Base-by-base conservation (phyloP, 345 rosid species). In the Eucalyptus coolabah region DNA sequence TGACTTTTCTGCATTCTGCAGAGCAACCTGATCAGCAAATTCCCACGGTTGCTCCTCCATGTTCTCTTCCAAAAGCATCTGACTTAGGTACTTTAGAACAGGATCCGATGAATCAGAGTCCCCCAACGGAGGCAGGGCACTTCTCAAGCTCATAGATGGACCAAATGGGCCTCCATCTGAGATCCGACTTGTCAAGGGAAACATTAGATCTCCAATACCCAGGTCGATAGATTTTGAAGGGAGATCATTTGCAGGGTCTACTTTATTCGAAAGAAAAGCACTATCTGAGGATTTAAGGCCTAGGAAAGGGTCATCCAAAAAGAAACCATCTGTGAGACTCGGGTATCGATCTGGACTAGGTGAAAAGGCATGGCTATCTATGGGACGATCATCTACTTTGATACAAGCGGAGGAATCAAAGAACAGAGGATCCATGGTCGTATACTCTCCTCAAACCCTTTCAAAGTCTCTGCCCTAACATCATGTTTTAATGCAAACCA, bases 21-120 rank as follows among this genome's bases (percentile, higher is more conserved):
- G 93, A 87, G 92, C 93, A 87, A 91, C 86, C 6, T 93, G 90
- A 47, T 92, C 92, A 86, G 91, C 90, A 87, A 91, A 92, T 92
- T 90, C 90, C 65, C 93, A 89, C 49, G 93, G 92, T 37, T 90
- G 89, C 90, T 91, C 87, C 89, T 89, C 95, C 93, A 91, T 88
- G 89, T 93, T 91, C 89, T 93, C 95, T 87, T 92, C 95, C 93
- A 93, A 87, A 42, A 93, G 94, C 91, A 92, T 91, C 92, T 93
- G 91, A 89, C 72, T 91, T 89, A 92, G 91, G 87, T 91, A 93
- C 89, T 81, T 91, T 60, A 92, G 92, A 40, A 92, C 90, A 13
- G 92, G 89, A 69, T 93, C 94, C 8, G 90, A 88, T 37, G 88
- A 93, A 21, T 90, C 91, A 63, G 53, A 87, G 26, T 90, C 95